phyloP scores from a whole-genome alignment of 768 basidiomycete species.

The Tricholoma saponaceum region DNA sequence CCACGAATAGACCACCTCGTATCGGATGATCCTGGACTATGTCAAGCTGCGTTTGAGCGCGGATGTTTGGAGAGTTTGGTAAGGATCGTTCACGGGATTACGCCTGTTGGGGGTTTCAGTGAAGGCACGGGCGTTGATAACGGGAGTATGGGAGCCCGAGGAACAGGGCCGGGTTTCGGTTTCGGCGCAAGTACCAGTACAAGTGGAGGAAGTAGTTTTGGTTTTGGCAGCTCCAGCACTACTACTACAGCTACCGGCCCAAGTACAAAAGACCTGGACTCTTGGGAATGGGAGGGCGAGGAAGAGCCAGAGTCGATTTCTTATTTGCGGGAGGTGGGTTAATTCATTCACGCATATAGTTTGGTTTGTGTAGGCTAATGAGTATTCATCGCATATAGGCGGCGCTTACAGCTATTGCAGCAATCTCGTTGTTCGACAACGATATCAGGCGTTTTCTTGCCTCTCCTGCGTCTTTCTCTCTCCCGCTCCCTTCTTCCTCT shows the following conservation, averaged over 20 bases:
- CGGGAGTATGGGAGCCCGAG: background rate
- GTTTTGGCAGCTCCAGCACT: no score
- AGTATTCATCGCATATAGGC: background rate
- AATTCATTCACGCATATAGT: background rate
- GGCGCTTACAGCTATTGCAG: slow-evolving; percentile 21
- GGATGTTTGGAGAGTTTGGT: slow-evolving; percentile 58
- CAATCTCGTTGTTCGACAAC: slow-evolving; percentile 69
- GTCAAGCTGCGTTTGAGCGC: slow-evolving; percentile 66
- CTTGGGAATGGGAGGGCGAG: no score
- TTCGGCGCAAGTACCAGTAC: no score
- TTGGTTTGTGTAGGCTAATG: no score
- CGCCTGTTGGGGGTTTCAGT: slow-evolving; percentile 32
- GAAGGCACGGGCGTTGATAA: background rate
- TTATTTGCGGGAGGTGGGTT: background rate
- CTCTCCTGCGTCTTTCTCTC: no score
- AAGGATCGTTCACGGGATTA: slow-evolving; percentile 47
- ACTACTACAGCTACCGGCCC: no score
- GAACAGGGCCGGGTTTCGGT: background rate
- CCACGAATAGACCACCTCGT: slow-evolving; percentile 68
- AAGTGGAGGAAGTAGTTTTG: no score
- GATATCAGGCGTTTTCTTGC: slow-evolving; percentile 68
- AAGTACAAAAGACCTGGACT: background rate
- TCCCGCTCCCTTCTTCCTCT: no score
- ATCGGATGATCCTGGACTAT: slow-evolving; percentile 63
- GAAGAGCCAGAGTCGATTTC: background rate